Evolutionary conservation across 2,329 filamentous ascomycete genomes (phyloP).

Genomic region (Anisogramma anomala): DNA sequence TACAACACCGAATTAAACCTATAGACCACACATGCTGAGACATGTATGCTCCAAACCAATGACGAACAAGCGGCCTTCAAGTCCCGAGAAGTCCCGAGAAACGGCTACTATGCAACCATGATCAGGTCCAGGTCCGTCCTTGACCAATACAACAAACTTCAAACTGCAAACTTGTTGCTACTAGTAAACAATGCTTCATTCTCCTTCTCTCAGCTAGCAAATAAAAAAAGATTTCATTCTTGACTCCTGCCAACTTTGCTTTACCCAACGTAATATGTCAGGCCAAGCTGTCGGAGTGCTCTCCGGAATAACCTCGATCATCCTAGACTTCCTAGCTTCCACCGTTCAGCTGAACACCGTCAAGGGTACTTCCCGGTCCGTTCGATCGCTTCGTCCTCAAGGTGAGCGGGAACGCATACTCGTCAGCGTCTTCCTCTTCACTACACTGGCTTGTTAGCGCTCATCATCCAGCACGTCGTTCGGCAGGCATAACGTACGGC

Average conservation of each 20-base stretch:
- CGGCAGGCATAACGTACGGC: conserved; percentile 56
- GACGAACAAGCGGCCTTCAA: no score
- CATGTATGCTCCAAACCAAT: no score
- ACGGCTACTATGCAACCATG: background rate
- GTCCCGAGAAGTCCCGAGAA: no score
- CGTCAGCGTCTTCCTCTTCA: conserved; percentile 85
- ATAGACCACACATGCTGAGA: no score
- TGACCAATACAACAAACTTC: background rate
- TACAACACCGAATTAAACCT: no score
- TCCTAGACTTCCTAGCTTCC: conserved; percentile 21
- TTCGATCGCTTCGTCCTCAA: conserved; percentile 39
- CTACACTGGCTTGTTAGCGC: conserved; percentile 30
- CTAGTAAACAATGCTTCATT: background rate
- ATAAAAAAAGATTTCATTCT: background rate
- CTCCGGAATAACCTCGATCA: no score
- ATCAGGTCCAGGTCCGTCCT: background rate
- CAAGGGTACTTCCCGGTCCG: conserved; percentile 29
- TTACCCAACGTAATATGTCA: background rate
- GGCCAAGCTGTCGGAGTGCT: background rate
- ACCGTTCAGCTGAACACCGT: conserved; percentile 31
- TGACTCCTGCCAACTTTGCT: background rate
- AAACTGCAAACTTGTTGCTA: no score
- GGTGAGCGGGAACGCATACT: conserved; percentile 49
- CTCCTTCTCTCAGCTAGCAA: background rate
- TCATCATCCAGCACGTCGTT: background rate